These are phyloP conservation scores for Corniculantispora saksenae DNA, from an alignment of 2,329 filamentous ascomycete genomes.

Conservation along the genomic window DNA sequence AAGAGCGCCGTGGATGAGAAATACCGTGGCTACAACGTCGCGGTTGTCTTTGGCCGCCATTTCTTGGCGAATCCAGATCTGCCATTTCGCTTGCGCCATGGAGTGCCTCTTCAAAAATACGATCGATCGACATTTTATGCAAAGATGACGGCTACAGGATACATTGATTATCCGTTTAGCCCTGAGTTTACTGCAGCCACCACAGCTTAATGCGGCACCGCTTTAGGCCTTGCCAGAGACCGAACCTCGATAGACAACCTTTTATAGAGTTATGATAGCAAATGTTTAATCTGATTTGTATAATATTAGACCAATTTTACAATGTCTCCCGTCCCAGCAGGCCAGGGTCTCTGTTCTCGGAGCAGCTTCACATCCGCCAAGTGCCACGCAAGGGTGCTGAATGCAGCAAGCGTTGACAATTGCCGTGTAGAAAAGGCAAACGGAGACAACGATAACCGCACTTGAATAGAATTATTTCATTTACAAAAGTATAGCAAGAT, in stretches of 20 bases:
- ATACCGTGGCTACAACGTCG: slow-evolving; percentile 25
- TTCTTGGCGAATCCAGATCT: slow-evolving; percentile 34
- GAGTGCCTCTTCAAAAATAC: slow-evolving; percentile 28
- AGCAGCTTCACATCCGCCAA: too few relatives aligned
- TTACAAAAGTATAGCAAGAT: neutral
- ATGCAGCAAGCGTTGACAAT: too few relatives aligned
- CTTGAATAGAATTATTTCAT: neutral
- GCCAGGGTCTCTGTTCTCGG: too few relatives aligned
- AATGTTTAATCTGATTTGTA: too few relatives aligned
- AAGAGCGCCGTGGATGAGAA: slow-evolving; percentile 22
- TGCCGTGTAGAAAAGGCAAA: too few relatives aligned
- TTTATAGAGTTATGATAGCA: too few relatives aligned
- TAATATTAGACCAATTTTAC: too few relatives aligned
- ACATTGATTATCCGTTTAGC: slow-evolving; percentile 21
- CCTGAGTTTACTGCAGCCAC: neutral
- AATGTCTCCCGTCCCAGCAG: too few relatives aligned
- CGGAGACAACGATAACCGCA: too few relatives aligned
- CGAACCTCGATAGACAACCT: too few relatives aligned
- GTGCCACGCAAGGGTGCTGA: too few relatives aligned
- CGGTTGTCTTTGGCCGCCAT: slow-evolving; percentile 29
- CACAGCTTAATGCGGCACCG: neutral
- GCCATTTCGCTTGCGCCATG: slow-evolving; percentile 30
- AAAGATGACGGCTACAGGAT: slow-evolving; percentile 21
- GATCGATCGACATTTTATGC: slow-evolving; percentile 32
- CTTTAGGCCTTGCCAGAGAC: too few relatives aligned